These are phyloP conservation scores for Fragaria nilgerrensis DNA, from an alignment of 306 rosid genomes.

Conservation along the genomic window DNA sequence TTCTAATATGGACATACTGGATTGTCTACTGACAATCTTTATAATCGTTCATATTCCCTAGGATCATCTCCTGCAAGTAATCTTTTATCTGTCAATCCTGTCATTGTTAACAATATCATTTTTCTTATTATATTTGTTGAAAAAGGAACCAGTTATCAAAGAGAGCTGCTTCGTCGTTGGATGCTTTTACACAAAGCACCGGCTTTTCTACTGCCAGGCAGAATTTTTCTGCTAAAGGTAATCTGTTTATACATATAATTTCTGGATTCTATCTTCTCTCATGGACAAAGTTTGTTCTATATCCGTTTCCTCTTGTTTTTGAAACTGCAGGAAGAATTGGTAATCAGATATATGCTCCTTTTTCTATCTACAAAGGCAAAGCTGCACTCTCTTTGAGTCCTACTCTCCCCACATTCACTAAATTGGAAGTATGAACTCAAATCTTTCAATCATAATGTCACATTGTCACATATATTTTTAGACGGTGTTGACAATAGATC, in stretches of 20 bases:
- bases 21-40: background rate
- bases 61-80: no score
- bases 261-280: background rate
- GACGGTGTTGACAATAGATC: background rate
- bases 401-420: conserved; percentile 75
- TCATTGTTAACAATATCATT: background rate
- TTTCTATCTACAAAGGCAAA: conserved; percentile 81
- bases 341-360: conserved; percentile 57
- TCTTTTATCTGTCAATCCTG: background rate
- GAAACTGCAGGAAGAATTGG: conserved; percentile 46
- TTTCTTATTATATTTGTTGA: conserved; percentile 1
- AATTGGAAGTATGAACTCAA: conserved; percentile 47
- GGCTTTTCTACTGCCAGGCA: conserved; percentile 45
- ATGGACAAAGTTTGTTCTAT: background rate
- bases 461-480: conserved; percentile 2
- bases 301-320: conserved; percentile 16
- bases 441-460: conserved; percentile 1
- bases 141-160: conserved; percentile 46
- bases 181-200: conserved; percentile 28
- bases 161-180: conserved; percentile 22
- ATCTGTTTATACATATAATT: conserved; percentile 6
- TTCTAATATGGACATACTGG: background rate
- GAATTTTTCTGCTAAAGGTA: conserved; percentile 56
- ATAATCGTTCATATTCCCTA: background rate
- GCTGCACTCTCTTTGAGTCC: conserved; percentile 79